Conservation (phyloP, 2,329 filamentous ascomycete species). For the Colletotrichum truncatum region DNA sequence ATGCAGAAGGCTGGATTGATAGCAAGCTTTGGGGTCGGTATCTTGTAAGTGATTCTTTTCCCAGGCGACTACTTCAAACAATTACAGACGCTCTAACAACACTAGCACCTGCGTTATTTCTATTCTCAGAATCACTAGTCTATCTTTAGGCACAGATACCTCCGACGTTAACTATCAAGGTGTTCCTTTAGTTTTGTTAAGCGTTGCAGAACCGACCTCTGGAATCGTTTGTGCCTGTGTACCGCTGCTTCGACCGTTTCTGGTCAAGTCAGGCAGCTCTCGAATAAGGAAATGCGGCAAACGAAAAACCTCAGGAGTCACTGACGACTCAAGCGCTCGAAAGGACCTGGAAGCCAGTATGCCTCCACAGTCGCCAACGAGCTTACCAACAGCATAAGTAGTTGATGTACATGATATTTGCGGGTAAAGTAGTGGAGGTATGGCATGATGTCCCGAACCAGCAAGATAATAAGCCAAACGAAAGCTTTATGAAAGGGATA, state of each 20-base stretch:
- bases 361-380: too few species aligned
- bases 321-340: too few species aligned
- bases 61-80: too few species aligned
- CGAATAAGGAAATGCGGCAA: too few species aligned
- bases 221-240: not conserved
- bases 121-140: not conserved
- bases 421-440: too few species aligned
- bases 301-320: too few species aligned
- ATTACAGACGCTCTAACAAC: not conserved
- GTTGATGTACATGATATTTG: too few species aligned
- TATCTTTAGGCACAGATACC: not conserved
- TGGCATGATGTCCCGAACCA: too few species aligned
- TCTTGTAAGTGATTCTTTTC: constrained; percentile 9
- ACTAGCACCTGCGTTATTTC: constrained; percentile 13
- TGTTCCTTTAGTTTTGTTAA: not conserved
- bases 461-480: too few species aligned
- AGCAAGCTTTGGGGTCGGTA: constrained; percentile 20
- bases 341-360: too few species aligned
- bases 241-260: constrained; percentile 2
- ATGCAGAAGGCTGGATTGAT: constrained; percentile 21
- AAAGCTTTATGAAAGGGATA: too few species aligned
- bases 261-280: not conserved
- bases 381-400: too few species aligned
- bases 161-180: not conserved
- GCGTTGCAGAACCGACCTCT: not conserved